Conservation (phyloP, 305 asterid genomes). For the Withania somnifera region DNA sequence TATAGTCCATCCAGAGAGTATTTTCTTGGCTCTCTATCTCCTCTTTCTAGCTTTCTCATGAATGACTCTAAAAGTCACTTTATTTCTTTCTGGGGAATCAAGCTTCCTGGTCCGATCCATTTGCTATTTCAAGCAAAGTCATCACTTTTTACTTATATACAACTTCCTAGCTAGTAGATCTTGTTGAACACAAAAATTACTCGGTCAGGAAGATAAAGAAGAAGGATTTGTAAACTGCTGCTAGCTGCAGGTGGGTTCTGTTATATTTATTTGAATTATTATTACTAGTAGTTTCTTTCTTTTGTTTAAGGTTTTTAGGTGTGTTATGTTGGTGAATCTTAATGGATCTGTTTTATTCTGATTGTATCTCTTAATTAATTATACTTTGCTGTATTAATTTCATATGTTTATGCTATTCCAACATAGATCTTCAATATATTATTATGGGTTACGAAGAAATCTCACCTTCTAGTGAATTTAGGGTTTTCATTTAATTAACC, state of each 20-base stretch:
- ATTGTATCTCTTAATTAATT: background rate
- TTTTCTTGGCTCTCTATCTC: no score
- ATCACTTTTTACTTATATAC: background rate
- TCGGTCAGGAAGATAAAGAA: background rate
- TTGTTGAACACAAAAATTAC: background rate
- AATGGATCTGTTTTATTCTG: background rate
- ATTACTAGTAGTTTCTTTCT: background rate
- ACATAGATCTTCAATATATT: background rate
- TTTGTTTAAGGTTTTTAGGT: background rate
- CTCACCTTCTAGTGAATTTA: background rate
- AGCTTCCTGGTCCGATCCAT: constrained; percentile 6
- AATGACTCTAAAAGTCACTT: background rate
- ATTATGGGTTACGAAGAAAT: background rate
- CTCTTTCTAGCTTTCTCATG: no score
- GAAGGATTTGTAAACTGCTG: background rate
- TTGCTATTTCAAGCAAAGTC: constrained; percentile 2
- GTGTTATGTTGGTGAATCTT: background rate
- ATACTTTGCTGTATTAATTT: background rate
- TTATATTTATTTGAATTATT: background rate
- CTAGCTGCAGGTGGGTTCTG: background rate
- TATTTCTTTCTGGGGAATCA: constrained; percentile 1
- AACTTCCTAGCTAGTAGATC: background rate
- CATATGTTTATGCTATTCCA: background rate
- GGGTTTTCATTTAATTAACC: background rate
- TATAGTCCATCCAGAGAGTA: no score